Evolutionary conservation across 129 eudicot genomes (phyloP), one percentile per base, ranked within the genome.

Genomic region (Flaveria sonorensis): DNA sequence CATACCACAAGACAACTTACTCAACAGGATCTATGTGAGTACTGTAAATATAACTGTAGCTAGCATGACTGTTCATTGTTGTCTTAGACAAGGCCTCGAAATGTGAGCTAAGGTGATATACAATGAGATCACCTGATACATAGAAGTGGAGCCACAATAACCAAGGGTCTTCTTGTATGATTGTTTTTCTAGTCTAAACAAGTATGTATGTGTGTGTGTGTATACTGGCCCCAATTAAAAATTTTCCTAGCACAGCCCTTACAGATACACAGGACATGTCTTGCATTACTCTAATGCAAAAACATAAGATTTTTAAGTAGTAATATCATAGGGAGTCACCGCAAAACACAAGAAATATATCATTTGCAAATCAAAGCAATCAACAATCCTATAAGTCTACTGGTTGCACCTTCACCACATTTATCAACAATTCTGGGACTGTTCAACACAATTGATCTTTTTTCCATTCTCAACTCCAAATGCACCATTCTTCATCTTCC

Each of bases 361-460:
- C 40, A 36, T 36, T 36, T 36, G 40, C 40, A 36, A 36, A 36
- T 36, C 7, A 36, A 75, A 75, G 40, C 30, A 47, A 75, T 28
- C 50, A 75, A 15, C 46, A 46, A 62, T 62, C 62, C 24, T 45
- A 61, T 26, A 62, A 46, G 50, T 63, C 62, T 48, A 46, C 62
- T 12, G 19, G 47, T 39, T 30, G 52, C 39, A 30, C 39, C 64
- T 19, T 51, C 65, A 65, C 40, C 65, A 36, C 64, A 55, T 30
- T 52, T 28, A 53, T 52, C 19, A 71, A 32, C 65, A 30, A n/a
- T 7, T 28, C 8, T 28, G 3, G 20, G 13, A 42, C 21, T 12
- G 10, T 10, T 23, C 3, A 2, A 19, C 20, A 13, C n/a, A 2
- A 26, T 16, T 75, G 13, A 8, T 9, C 13, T 45, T 19, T 64